phyloP scores from a whole-genome alignment of 768 basidiomycete species.

The Chalciporus chontae region DNA sequence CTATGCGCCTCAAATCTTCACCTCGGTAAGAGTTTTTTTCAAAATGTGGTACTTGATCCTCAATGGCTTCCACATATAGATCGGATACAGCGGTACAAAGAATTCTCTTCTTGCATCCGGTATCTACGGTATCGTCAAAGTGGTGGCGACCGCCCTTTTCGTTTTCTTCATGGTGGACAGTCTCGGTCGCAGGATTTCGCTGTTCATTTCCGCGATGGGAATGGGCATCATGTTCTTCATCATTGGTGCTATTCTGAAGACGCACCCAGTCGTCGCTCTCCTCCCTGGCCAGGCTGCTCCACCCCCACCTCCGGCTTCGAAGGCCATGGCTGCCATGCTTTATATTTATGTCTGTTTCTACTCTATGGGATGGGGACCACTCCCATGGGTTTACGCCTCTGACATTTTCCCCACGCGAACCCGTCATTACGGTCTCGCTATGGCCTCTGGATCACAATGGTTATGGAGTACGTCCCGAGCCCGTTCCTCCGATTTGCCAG shows the following conservation, averaged over 20 bases:
- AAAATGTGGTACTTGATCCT: neutral
- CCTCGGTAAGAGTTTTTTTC: slow-evolving; percentile 41
- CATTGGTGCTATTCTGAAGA: slow-evolving; percentile 80
- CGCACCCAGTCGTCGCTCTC: slow-evolving; percentile 52
- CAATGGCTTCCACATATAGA: slow-evolving; percentile 33
- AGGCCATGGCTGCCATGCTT: slow-evolving; percentile 83
- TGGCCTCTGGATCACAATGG: slow-evolving; percentile 80
- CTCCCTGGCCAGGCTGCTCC: slow-evolving; percentile 36
- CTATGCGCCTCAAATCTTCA: slow-evolving; percentile 73
- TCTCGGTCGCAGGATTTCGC: slow-evolving; percentile 63
- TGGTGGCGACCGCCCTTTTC: slow-evolving; percentile 62
- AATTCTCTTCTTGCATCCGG: slow-evolving; percentile 71
- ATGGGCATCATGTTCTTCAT: slow-evolving; percentile 84
- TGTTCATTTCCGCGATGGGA: slow-evolving; percentile 71
- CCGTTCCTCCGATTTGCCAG: neutral
- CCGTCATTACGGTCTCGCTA: slow-evolving; percentile 73
- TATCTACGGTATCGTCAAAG: slow-evolving; percentile 65
- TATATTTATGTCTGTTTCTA: slow-evolving; percentile 89
- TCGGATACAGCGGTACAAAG: slow-evolving; percentile 58
- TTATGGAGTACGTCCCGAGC: slow-evolving; percentile 52
- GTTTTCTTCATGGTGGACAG: slow-evolving; percentile 66
- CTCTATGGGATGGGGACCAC: slow-evolving; percentile 83
- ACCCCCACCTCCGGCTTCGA: slow-evolving; percentile 48
- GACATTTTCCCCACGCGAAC: slow-evolving; percentile 89
- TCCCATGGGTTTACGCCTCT: slow-evolving; percentile 64